These are phyloP conservation scores for Fraxinus greggii DNA, from an alignment of 305 asterid genomes.

Conservation along the genomic window DNA sequence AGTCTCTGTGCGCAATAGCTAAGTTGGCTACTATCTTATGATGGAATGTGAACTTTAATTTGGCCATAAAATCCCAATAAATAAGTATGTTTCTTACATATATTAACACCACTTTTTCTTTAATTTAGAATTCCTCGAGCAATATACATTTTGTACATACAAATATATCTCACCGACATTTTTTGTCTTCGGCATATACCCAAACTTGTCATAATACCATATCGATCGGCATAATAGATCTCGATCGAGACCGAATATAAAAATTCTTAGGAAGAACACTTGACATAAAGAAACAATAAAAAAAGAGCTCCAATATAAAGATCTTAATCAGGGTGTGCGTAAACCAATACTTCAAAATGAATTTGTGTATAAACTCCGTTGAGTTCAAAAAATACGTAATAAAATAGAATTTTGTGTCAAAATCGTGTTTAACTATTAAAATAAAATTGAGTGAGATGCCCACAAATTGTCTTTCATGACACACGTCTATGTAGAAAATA, in stretches of 20 bases:
- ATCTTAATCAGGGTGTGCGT: not conserved
- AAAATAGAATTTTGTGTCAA: not conserved
- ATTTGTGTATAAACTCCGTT: not conserved
- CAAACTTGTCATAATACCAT: not conserved
- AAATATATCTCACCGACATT: not conserved
- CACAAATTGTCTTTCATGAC: not conserved
- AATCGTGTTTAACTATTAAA: not conserved
- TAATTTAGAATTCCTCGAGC: not conserved
- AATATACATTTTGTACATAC: not conserved
- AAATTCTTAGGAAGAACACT: too few species aligned
- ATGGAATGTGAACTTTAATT: not conserved
- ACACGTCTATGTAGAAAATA: not conserved
- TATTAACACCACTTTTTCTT: not conserved
- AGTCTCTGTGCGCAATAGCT: too few species aligned
- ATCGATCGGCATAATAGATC: not conserved
- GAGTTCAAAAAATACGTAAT: not conserved
- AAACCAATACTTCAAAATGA: not conserved
- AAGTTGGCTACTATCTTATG: not conserved
- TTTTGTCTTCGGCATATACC: not conserved
- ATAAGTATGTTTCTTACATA: too few species aligned
- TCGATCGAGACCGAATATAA: too few species aligned
- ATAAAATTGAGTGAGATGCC: not conserved
- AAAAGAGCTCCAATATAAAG: too few species aligned
- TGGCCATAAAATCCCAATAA: too few species aligned
- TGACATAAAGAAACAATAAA: too few species aligned